Evolutionary conservation across 2,329 filamentous ascomycete species (phyloP).

Genomic region (Aspergillus puulaauensis): DNA sequence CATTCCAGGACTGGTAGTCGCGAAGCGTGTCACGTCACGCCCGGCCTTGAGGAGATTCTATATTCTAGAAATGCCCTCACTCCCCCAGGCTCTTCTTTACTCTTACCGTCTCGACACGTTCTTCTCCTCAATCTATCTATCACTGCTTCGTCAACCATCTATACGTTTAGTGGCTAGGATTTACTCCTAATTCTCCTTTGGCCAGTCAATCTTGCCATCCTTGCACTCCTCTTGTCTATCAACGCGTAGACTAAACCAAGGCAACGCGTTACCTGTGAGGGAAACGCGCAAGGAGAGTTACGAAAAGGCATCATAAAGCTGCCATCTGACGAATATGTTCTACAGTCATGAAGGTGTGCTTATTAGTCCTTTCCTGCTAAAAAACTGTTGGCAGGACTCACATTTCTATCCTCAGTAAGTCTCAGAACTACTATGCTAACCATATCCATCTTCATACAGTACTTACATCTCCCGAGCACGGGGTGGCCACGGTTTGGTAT

Average conservation of each 20-base stretch:
- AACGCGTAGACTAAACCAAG: neutral
- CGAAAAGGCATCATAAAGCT: neutral
- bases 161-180: neutral
- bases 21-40: neutral
- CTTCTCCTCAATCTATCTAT: neutral
- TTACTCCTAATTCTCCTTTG: neutral
- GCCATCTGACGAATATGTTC: constrained; percentile 65
- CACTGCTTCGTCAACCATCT: neutral
- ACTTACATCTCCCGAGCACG: constrained; percentile 81
- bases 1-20: neutral
- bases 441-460: constrained; percentile 47
- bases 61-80: neutral
- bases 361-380: neutral
- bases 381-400: neutral
- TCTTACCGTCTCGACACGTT: neutral
- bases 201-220: neutral
- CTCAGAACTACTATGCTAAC: constrained; percentile 19
- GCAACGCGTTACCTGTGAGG: neutral
- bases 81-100: neutral
- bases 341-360: constrained; percentile 88
- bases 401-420: neutral
- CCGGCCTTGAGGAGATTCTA: neutral
- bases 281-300: neutral
- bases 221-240: neutral
- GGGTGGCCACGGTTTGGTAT: constrained; percentile 92